Base-by-base conservation (phyloP, 805 yeast genomes). In the Myxozyma nipponensis region DNA sequence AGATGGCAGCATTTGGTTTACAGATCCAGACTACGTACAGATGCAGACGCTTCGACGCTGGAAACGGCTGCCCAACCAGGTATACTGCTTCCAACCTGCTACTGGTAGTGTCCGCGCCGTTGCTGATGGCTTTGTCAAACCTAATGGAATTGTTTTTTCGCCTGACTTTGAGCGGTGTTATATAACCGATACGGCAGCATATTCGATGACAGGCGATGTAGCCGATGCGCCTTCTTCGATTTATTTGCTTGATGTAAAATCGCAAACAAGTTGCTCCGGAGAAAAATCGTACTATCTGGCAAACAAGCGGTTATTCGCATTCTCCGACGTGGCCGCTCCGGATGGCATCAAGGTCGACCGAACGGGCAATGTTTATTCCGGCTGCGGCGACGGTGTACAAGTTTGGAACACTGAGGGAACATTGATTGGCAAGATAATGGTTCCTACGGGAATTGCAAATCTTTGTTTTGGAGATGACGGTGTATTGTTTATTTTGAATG, bases 91-190 rank as follows among this genome's bases (percentile, higher is more conserved):
- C 46, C 67, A 71, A 28, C 63, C 73, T 6, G 59, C 26, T 13
- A 49, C 40, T 3, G 56, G 56, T 2, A 41, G 40, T 19, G 35
- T 50, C 9, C 54, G 59, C 7, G 66, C 66, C 13, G 64, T 75
- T 1, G 66, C 73, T 46, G 73, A 73, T 25, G 66, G 70, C 22
- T 66, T 78, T 41, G 66, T 65, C 9, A 82, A 83, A 42, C 80
- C 95, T 10, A 88, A 88, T 63, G 95, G 95, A 9, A 69, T 82
- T 49, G 80, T 77, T 38, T 83, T 82, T 78, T 59, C 66, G 5
- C 64, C 63, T 3, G 71, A 67, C 42, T 67, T 66, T 2, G 72
- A 71, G 24, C 58, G 65, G 22, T 62, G 78, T 62, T 79, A 73
- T 55, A 75, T 80, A 69, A 79, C 84, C 1, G 81, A 81, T 48